These are phyloP conservation scores for Dillenia turbinata DNA, from an alignment of 164 flowering plant genomes.

Conservation along the genomic window DNA sequence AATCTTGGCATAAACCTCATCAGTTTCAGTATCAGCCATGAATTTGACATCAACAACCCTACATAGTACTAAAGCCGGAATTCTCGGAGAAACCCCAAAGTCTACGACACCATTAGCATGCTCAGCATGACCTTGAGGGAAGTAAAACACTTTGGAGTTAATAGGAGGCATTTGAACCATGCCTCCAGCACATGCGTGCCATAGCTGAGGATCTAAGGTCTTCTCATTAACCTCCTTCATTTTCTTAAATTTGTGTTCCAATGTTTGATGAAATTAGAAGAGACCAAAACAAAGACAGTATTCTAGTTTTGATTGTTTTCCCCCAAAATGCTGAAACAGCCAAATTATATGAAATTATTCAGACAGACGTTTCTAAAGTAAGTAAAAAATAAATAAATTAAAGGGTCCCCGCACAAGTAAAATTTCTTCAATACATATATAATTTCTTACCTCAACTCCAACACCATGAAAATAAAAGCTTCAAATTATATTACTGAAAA, in stretches of 20 bases:
- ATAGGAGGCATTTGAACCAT: constrained; percentile 86
- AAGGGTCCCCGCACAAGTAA: no score
- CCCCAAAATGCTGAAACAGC: no score
- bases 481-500: no score
- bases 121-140: constrained; percentile 94
- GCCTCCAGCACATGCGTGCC: constrained; percentile 98
- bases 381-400: no score
- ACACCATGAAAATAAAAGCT: no score
- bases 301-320: no score
- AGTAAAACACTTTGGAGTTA: constrained; percentile 72
- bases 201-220: constrained; percentile 80
- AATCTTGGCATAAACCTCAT: constrained; percentile 78
- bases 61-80: constrained; percentile 57
- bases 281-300: no score
- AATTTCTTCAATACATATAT: no score
- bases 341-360: no score
- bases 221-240: constrained; percentile 47
- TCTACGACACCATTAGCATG: constrained; percentile 54
- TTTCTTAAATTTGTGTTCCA: background rate
- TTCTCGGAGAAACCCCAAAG: constrained; percentile 30
- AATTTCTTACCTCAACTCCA: no score
- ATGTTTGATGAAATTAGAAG: no score
- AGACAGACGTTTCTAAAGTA: no score
- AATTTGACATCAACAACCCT: constrained; percentile 54
- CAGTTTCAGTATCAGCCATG: constrained; percentile 82